phyloP scores from a whole-genome alignment of 1,284 basidiomycete species.

The Caloboletus firmus region DNA sequence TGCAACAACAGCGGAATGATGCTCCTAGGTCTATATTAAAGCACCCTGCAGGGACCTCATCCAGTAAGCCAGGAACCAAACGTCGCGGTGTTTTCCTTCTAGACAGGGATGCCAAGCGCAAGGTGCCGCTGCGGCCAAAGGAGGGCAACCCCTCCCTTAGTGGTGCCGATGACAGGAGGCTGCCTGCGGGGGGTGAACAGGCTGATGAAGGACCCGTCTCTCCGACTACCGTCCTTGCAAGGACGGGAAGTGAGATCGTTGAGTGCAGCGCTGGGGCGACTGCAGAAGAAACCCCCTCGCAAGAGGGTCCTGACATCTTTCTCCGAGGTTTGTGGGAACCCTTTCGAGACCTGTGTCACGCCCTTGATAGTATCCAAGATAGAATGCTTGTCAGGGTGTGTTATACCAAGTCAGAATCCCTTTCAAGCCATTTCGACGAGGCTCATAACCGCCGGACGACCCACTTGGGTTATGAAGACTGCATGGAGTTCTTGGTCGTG shows the following conservation, averaged over 20 bases:
- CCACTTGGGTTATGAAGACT: conserved; percentile 64
- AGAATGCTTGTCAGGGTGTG: conserved; percentile 80
- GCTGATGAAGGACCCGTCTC: conserved; percentile 43
- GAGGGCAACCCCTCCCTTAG: background rate
- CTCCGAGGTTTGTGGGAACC: conserved; percentile 57
- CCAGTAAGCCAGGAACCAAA: conserved; percentile 9
- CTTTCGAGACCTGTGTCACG: background rate
- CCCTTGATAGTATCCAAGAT: conserved; percentile 48
- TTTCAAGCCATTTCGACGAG: conserved; percentile 67
- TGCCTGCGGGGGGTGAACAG: conserved; percentile 33
- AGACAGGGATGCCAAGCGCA: conserved; percentile 13
- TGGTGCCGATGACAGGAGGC: background rate
- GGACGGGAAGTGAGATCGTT: conserved; percentile 50
- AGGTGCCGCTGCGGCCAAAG: conserved; percentile 2
- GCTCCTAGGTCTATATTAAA: conserved; percentile 31
- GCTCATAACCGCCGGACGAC: conserved; percentile 59
- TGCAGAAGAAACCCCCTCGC: conserved; percentile 24
- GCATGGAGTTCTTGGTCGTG: conserved; percentile 77
- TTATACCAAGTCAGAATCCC: conserved; percentile 53
- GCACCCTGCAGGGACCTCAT: conserved; percentile 5
- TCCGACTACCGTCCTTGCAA: conserved; percentile 58
- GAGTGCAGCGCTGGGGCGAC: conserved; percentile 64
- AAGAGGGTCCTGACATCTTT: conserved; percentile 45
- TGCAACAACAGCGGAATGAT: conserved; percentile 3
- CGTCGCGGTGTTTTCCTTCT: conserved; percentile 19